Evolutionary conservation across 108 stramenopile species (phyloP).

Genomic region (Schizochytrium sp.): DNA sequence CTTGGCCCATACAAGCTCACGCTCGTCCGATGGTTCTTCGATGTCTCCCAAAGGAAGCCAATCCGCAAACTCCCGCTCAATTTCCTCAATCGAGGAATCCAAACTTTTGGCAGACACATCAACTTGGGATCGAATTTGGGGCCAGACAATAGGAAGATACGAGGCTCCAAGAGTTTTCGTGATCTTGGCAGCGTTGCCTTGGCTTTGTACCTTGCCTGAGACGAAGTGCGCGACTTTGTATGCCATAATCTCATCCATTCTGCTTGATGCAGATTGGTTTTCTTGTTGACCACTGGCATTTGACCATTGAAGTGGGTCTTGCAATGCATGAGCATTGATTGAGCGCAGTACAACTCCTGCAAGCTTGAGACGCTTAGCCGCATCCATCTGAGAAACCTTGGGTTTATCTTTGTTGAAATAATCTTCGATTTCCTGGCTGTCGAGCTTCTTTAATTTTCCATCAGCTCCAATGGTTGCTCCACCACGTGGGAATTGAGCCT

Average conservation of each 20-base stretch:
- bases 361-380: slow-evolving; percentile 21
- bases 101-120: background rate
- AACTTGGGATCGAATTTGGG: background rate
- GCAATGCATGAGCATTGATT: slow-evolving; percentile 19
- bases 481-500: background rate
- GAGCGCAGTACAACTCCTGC: slow-evolving; percentile 40
- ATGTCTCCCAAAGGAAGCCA: background rate
- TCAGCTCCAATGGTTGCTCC: slow-evolving; percentile 34
- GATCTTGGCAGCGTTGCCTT: background rate
- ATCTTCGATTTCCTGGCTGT: background rate
- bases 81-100: background rate
- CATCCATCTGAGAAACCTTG: background rate
- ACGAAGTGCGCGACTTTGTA: slow-evolving; percentile 44
- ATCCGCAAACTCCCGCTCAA: slow-evolving; percentile 7
- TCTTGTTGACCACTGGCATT: background rate
- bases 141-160: slow-evolving; percentile 8
- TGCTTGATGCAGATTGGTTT: background rate
- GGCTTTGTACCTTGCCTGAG: background rate
- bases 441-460: background rate
- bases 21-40: background rate
- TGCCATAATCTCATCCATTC: slow-evolving; percentile 22
- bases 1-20: background rate
- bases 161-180: slow-evolving; percentile 40
- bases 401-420: background rate
- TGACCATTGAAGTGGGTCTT: background rate